phyloP scores from a whole-genome alignment of 441 rosid genomes.

The Heliophila coronopifolia region DNA sequence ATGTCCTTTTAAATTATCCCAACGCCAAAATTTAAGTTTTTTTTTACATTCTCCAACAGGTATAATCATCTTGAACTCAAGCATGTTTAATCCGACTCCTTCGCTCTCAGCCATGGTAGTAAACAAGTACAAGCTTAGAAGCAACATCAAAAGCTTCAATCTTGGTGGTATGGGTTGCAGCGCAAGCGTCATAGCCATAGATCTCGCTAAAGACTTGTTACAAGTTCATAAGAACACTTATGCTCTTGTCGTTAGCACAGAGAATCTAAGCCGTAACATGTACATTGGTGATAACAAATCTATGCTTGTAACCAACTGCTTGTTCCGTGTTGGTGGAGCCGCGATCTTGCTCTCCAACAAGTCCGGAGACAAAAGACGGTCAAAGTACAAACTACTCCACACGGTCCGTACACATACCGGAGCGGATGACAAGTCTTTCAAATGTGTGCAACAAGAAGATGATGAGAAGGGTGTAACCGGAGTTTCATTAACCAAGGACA shows the following conservation, averaged over 20 bases:
- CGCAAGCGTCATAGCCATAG: slow-evolving; percentile 74
- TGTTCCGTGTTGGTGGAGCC: slow-evolving; percentile 29
- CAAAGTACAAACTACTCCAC: slow-evolving; percentile 26
- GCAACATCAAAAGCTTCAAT: slow-evolving; percentile 53
- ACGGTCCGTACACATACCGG: slow-evolving; percentile 27
- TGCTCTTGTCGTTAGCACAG: slow-evolving; percentile 32
- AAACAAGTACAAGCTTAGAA: slow-evolving; percentile 67
- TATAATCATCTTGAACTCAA: slow-evolving; percentile 74
- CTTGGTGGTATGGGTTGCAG: slow-evolving; percentile 97
- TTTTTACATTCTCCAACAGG: too few relatives aligned
- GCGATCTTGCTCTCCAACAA: slow-evolving; percentile 29
- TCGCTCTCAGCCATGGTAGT: slow-evolving; percentile 77
- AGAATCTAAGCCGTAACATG: slow-evolving; percentile 23
- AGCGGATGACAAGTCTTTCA: slow-evolving; percentile 28
- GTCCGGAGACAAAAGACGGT: slow-evolving; percentile 9
- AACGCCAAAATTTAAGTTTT: too few relatives aligned
- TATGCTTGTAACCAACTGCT: slow-evolving; percentile 22
- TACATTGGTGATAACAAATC: slow-evolving; percentile 22
- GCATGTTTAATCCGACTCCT: slow-evolving; percentile 84
- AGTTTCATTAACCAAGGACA: slow-evolving; percentile 20
- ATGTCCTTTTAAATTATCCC: too few relatives aligned
- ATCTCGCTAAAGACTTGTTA: slow-evolving; percentile 70
- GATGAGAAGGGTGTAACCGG: slow-evolving; percentile 12
- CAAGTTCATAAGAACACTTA: slow-evolving; percentile 27
- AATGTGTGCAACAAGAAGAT: slow-evolving; percentile 27